Evolutionary conservation across 345 rosid species (phyloP), one percentile per base, ranked within the genome.

Genomic region (Ceriops zippeliana): DNA sequence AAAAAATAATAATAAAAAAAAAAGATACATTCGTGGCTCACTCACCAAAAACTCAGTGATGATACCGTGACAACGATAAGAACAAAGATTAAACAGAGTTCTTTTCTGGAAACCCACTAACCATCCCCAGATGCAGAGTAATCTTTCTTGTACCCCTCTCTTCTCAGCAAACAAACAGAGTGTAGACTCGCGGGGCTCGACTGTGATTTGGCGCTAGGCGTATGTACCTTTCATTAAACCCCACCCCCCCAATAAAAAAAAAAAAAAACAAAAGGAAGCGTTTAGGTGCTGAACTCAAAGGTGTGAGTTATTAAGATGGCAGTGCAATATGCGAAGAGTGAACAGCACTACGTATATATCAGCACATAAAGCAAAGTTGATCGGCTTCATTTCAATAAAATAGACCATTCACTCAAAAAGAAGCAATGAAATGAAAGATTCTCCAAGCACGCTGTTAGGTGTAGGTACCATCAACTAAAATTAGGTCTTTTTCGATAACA

Each of bases 161-260:
- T 27, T 42, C 49, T 42, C 49, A 11, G 61, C 46, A 71, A 65
- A 56, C 56, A 54, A 62, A 61, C 10, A 2, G 22, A 35, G 53
- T 19, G 21, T 8, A 26, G 10, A 51, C 24, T 26, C 22, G 52
- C 46, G 20, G 0, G 49, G 37, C 6, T 16, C 10, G 35, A 31
- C 26, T 47, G 10, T 52, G 20, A 35, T 51, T 26, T 10, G 21
- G 61, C 20, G 17, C 61, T 19, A 24, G 0, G 10, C 13, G 22
- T 63, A 2, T 17, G 27, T 37, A 21, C 65, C 52, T 42, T 42
- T 42, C 37, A 34, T 34, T 31, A 5, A 5, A 5, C 2, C 30
- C 30, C 30, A 1, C 2, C 30, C 30, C 30, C 1, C 5, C 0
- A 5, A 32, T 10, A 10, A 38, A 38, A 38, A 38, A 42, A 1